A percentile compares a stretch with the other conserved stretches of the same genome.
phyloP scores from a whole-genome alignment of 1,139 yeast species.

The Trichomonascaceae sp. region DNA sequence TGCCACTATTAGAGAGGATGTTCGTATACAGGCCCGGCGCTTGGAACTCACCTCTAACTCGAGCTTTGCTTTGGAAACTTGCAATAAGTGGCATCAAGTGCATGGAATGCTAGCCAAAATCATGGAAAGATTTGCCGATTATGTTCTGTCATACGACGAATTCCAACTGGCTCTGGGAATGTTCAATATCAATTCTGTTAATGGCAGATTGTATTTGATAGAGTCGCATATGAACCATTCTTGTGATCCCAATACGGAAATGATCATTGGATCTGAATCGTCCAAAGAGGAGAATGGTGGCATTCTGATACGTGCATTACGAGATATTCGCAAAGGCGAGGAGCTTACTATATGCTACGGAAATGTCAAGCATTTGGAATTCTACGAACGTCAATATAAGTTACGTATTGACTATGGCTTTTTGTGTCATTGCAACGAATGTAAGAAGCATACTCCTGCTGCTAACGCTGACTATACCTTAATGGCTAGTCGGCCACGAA shows the following conservation, averaged over 20 bases:
- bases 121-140: slow-evolving; percentile 37
- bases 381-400: slow-evolving; percentile 58
- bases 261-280: slow-evolving; percentile 37
- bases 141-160: slow-evolving; percentile 45
- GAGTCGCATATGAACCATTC: slow-evolving; percentile 73
- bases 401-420: slow-evolving; percentile 82
- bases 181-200: slow-evolving; percentile 66
- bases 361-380: slow-evolving; percentile 52
- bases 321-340: slow-evolving; percentile 56
- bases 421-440: slow-evolving; percentile 60
- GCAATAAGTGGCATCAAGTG: slow-evolving; percentile 49
- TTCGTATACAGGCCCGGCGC: slow-evolving; percentile 47
- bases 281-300: neutral
- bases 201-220: slow-evolving; percentile 53
- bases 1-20: slow-evolving; percentile 66
- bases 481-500: slow-evolving; percentile 38
- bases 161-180: slow-evolving; percentile 62
- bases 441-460: slow-evolving; percentile 47
- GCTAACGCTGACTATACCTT: slow-evolving; percentile 9
- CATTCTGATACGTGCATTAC: slow-evolving; percentile 53
- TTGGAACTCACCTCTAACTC: slow-evolving; percentile 4
- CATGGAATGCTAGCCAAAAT: slow-evolving; percentile 54
- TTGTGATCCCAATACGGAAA: slow-evolving; percentile 67
- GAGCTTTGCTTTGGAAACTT: slow-evolving; percentile 12
- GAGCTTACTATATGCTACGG: slow-evolving; percentile 69